Percentiles rank a stretch among this genome's conserved stretches.
Evolutionary conservation across 2,329 filamentous ascomycete genomes (phyloP).

Genomic region (Metarhizium brunneum): DNA sequence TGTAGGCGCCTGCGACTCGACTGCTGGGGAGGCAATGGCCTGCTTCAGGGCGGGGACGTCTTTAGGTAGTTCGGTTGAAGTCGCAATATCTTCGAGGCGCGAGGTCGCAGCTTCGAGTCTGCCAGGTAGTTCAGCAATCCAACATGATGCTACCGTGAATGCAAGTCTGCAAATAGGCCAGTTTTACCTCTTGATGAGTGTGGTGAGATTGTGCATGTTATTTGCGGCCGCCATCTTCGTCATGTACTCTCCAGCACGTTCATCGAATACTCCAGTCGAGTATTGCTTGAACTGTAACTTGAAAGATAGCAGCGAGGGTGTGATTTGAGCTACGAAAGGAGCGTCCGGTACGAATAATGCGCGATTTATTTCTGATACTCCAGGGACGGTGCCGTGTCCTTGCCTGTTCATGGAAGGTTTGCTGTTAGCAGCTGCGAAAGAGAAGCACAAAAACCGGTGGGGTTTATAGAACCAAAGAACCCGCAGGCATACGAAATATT

Average conservation of each 20-base stretch:
- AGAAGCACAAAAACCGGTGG: neutral
- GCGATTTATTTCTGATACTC: neutral
- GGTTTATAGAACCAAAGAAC: neutral
- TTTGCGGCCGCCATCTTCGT: constrained; percentile 58
- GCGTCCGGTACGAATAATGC: neutral
- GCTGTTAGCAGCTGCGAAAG: neutral
- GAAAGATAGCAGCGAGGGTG: neutral
- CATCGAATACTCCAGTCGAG: neutral
- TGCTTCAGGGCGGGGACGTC: constrained; percentile 36
- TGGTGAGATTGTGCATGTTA: constrained; percentile 94
- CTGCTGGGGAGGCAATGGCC: constrained; percentile 22
- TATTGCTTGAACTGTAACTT: neutral
- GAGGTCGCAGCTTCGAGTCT: constrained; percentile 97
- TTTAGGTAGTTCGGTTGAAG: constrained; percentile 55
- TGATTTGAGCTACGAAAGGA: neutral
- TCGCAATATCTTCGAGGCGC: constrained; percentile 90
- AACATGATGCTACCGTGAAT: neutral
- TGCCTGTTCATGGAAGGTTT: no score
- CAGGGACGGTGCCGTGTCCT: neutral
- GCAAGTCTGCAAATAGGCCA: no score
- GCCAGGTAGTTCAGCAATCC: constrained; percentile 35
- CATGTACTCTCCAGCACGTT: neutral
- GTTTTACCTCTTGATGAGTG: constrained; percentile 87
- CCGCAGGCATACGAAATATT: neutral
- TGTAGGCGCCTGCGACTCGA: constrained; percentile 23